Percentiles rank a stretch among this genome's conserved stretches.
Conservation (phyloP, 1,139 yeast species). For the Suhomyces taliae region DNA sequence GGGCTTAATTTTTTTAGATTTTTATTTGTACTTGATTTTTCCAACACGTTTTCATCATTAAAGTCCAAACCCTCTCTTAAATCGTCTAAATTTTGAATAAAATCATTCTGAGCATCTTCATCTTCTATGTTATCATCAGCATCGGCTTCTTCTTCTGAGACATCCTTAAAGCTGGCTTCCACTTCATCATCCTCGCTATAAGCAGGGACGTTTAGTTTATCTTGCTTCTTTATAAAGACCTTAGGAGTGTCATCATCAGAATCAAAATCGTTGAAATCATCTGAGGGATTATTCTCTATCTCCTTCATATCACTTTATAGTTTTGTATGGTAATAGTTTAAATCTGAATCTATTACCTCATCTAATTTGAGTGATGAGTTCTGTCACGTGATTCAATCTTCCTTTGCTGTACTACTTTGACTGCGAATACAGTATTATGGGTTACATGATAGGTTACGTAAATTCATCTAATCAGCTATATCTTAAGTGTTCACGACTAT, state of each 20-base stretch:
- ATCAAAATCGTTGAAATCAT: constrained; percentile 15
- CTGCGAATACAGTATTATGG: too few relatives aligned
- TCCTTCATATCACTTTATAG: neutral
- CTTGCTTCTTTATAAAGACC: constrained; percentile 13
- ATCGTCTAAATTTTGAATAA: neutral
- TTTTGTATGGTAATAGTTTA: neutral
- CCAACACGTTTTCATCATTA: constrained; percentile 1
- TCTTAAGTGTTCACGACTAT: neutral
- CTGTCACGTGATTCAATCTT: neutral
- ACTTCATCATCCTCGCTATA: constrained; percentile 14
- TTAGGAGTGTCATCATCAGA: constrained; percentile 21
- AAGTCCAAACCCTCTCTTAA: constrained; percentile 11
- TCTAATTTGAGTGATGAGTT: neutral
- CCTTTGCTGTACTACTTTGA: too few relatives aligned
- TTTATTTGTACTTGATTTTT: constrained; percentile 12
- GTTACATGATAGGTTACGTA: too few relatives aligned
- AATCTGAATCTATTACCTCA: neutral
- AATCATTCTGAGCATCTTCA: neutral
- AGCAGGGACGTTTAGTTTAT: constrained; percentile 4
- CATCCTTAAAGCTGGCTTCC: constrained; percentile 20
- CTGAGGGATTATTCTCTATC: constrained; percentile 4
- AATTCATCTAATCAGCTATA: too few relatives aligned
- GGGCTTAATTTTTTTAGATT: constrained; percentile 53
- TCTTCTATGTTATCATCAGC: constrained; percentile 11
- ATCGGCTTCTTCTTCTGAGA: constrained; percentile 14